Percentiles rank a stretch among this genome's conserved stretches.
phyloP scores from a whole-genome alignment of 2,329 filamentous ascomycete species.

The Lasiodiplodia hormozganensis region DNA sequence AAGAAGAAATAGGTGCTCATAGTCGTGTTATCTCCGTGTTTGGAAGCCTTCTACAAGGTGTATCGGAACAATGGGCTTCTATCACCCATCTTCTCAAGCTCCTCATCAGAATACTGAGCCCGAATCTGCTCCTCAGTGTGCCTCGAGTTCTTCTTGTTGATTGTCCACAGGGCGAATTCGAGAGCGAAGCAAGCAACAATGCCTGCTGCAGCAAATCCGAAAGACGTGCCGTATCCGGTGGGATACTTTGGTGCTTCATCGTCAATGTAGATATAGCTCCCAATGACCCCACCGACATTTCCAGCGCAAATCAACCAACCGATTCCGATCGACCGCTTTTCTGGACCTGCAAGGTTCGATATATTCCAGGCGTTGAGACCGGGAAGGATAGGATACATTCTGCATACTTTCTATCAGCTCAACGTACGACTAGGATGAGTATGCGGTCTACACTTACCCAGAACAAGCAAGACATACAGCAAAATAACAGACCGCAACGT shows the following conservation, averaged over 20 bases:
- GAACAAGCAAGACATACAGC: slow-evolving; percentile 53
- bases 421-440: background rate
- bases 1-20: too few species aligned
- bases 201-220: slow-evolving; percentile 37
- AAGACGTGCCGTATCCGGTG: slow-evolving; percentile 45
- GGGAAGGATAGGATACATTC: slow-evolving; percentile 42
- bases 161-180: slow-evolving; percentile 41
- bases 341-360: slow-evolving; percentile 41
- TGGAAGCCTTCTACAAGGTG: background rate
- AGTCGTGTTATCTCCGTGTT: too few species aligned
- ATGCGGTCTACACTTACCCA: slow-evolving; percentile 32
- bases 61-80: slow-evolving; percentile 50
- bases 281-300: slow-evolving; percentile 41
- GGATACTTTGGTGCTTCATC: slow-evolving; percentile 45
- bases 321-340: slow-evolving; percentile 42
- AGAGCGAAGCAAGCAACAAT: slow-evolving; percentile 37
- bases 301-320: slow-evolving; percentile 40
- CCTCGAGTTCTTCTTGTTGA: slow-evolving; percentile 45
- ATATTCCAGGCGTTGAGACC: slow-evolving; percentile 40
- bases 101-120: slow-evolving; percentile 43
- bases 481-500: slow-evolving; percentile 54
- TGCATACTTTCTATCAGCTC: slow-evolving; percentile 31
- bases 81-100: slow-evolving; percentile 48
- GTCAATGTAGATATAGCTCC: slow-evolving; percentile 46
- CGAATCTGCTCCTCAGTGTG: slow-evolving; percentile 44